Base-by-base conservation (phyloP, 352 stramenopile species). In the Globisporangium viniferum region DNA sequence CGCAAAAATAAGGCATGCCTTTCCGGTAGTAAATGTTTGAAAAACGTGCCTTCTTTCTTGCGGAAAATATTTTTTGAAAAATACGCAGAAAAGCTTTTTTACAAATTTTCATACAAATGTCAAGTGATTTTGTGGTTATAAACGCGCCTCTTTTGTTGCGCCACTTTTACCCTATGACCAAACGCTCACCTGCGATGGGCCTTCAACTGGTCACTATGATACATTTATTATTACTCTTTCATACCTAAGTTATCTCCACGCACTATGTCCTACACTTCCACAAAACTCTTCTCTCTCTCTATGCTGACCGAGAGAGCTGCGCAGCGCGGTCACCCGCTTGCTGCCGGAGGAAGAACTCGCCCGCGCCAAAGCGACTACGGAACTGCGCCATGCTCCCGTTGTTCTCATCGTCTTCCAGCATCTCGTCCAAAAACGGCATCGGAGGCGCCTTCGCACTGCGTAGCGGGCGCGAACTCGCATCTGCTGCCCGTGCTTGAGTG, bases 401-500 rank as follows among this genome's bases (percentile, higher is more conserved):
- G 20, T 51, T 51, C 44, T 51, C 44, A 22, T 58, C 73, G 54
- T 69, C 70, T 10, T 49, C 56, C 56, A 49, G n/a, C 56, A 49
- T 36, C 29, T 76, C 74, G 22, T 80, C 72, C 54, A 67, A 5
- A 27, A 80, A 76, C 22, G 74, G 74, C 66, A 78, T 20, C 7
- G 64, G 55, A 18, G 54, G 55, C n/a, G 27, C 15, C 14, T 56
- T 58, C n/a, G n/a, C 64, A 15, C 5, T 57, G n/a, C 59, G 66
- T 9, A 53, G n/a, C 0, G 36, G 20, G 10, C 14, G 36, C 18
- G 63, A 22, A 24, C 9, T 59, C 24, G 27, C 48, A 14, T 31
- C 29, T 35, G 39, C 5, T 18, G 48, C 24, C 6, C 35, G 48
- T 22, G 62, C 48, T 18, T 44, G 46, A 3, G 22, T 18, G 22